Percentiles rank a stretch among this genome's conserved stretches.
Conservation (phyloP, 2,329 filamentous ascomycete genomes). For the Rutstroemia sp. region DNA sequence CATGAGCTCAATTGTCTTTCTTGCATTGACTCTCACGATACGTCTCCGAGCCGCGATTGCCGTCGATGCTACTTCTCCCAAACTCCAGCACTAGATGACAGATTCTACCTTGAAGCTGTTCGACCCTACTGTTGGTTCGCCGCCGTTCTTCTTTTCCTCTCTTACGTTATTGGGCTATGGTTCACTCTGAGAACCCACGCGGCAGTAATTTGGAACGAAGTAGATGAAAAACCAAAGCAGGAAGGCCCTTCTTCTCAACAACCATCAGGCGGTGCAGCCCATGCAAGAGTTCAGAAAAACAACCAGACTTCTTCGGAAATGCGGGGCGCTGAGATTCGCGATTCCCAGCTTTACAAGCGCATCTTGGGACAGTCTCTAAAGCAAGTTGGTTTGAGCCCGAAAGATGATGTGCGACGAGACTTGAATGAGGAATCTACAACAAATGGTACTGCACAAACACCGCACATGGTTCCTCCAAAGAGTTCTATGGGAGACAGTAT, state of each 20-base stretch:
- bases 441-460: slow-evolving; percentile 44
- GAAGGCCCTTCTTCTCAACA: slow-evolving; percentile 34
- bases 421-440: slow-evolving; percentile 15
- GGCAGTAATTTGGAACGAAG: slow-evolving; percentile 92
- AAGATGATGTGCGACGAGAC: slow-evolving; percentile 39
- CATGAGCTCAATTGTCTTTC: slow-evolving; percentile 86
- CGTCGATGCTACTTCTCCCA: slow-evolving; percentile 93
- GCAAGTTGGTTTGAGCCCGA: slow-evolving; percentile 63
- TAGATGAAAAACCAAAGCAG: slow-evolving; percentile 66
- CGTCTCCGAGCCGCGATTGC: slow-evolving; percentile 57
- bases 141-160: slow-evolving; percentile 77
- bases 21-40: slow-evolving; percentile 42
- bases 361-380: slow-evolving; percentile 86
- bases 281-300: slow-evolving; percentile 20
- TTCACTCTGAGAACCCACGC: slow-evolving; percentile 95
- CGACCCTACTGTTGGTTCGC: slow-evolving; percentile 90
- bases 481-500: slow-evolving; percentile 38
- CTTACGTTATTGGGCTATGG: slow-evolving; percentile 87
- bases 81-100: slow-evolving; percentile 71
- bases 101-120: slow-evolving; percentile 85
- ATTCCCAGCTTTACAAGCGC: slow-evolving; percentile 85
- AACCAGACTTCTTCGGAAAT: slow-evolving; percentile 14
- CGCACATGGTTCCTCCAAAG: slow-evolving; percentile 73
- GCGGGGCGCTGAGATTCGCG: slow-evolving; percentile 59
- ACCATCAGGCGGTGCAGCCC: slow-evolving; percentile 14